Conservation (phyloP, 768 basidiomycete genomes). For the Dacryopinax spathularia region DNA sequence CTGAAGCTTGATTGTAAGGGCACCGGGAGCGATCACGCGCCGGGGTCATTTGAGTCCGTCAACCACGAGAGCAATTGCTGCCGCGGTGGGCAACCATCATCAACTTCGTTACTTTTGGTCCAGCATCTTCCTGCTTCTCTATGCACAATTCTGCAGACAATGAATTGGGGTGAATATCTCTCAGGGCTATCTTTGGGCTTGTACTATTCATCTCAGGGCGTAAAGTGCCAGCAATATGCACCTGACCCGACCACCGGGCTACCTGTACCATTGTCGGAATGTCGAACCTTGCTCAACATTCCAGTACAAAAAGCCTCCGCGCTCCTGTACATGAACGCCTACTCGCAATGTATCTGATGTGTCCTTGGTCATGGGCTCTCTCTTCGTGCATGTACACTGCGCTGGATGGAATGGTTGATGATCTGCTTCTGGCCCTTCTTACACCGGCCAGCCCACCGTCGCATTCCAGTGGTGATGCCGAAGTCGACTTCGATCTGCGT, state of each 20-base stretch:
- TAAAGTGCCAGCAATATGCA: not conserved
- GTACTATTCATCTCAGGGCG: not conserved
- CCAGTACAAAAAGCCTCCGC: not conserved
- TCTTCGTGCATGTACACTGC: not conserved
- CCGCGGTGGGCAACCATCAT: too few relatives aligned
- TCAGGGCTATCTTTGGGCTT: not conserved
- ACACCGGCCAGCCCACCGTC: not conserved
- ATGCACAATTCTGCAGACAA: too few relatives aligned
- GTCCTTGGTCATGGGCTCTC: not conserved
- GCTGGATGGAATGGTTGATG: too few relatives aligned
- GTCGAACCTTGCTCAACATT: constrained; percentile 4
- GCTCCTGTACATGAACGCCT: not conserved
- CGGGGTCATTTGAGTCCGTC: too few relatives aligned
- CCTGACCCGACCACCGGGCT: too few relatives aligned
- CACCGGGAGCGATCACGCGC: too few relatives aligned
- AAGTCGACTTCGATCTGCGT: too few relatives aligned
- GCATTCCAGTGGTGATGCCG: not conserved
- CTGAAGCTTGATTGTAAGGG: too few relatives aligned
- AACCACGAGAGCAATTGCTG: too few relatives aligned
- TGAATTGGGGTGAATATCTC: too few relatives aligned
- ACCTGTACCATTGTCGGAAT: not conserved
- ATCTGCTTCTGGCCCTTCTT: not conserved
- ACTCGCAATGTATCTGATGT: not conserved
- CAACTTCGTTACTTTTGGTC: too few relatives aligned
- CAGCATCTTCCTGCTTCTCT: too few relatives aligned